Evolutionary conservation across 352 stramenopile genomes (phyloP).

Genomic region (Halophytophthora polymorphica): DNA sequence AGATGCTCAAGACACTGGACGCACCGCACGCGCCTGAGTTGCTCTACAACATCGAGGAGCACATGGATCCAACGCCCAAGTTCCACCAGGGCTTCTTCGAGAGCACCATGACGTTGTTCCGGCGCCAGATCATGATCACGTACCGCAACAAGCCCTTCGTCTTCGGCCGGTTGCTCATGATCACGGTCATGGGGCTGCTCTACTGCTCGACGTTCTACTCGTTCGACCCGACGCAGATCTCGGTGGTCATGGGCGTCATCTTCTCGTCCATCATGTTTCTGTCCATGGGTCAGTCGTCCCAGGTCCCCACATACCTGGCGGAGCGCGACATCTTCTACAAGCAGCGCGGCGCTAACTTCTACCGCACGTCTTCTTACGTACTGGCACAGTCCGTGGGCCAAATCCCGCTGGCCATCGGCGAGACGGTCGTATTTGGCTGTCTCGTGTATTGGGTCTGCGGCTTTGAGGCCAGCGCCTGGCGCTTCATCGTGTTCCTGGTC

Average conservation of each 20-base stretch:
- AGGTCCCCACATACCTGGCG: conserved; percentile 47
- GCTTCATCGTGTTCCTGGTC: conserved; percentile 19
- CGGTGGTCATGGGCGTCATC: conserved; percentile 36
- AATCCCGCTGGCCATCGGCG: conserved; percentile 27
- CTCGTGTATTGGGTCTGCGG: conserved; percentile 70
- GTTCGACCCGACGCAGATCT: conserved; percentile 6
- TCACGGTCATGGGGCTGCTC: conserved; percentile 15
- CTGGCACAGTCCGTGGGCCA: conserved; percentile 20
- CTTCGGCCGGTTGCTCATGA: conserved; percentile 8
- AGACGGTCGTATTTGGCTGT: conserved; percentile 60
- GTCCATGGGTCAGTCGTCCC: conserved; percentile 47
- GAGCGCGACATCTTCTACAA: conserved; percentile 51
- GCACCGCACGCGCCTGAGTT: background rate
- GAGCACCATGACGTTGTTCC: conserved; percentile 8
- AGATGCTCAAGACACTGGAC: background rate
- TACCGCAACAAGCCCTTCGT: conserved; percentile 13
- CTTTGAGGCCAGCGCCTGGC: conserved; percentile 10
- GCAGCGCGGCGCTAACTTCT: too few relatives aligned
- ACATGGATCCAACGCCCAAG: conserved; percentile 6
- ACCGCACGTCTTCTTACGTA: conserved; percentile 50
- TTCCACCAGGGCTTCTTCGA: conserved; percentile 13
- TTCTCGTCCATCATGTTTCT: conserved; percentile 65
- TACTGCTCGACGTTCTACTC: conserved; percentile 14
- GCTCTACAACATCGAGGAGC: background rate
- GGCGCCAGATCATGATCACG: conserved; percentile 14